phyloP scores from a whole-genome alignment of 2,329 filamentous ascomycete species.

The Monilinia polystroma region DNA sequence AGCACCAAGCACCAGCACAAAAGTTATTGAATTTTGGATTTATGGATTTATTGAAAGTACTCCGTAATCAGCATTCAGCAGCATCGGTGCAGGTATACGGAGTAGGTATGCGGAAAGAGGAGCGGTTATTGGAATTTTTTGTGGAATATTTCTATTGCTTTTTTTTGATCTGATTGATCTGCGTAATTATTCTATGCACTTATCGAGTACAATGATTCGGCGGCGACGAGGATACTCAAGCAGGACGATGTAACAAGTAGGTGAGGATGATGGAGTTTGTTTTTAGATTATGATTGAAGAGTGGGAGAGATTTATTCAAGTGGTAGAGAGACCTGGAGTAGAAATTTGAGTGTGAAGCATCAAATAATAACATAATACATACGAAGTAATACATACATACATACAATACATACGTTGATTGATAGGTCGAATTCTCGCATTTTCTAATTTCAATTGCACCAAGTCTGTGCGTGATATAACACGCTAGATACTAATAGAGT shows the following conservation, averaged over 20 bases:
- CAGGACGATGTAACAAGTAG: conserved; percentile 10
- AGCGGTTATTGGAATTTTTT: background rate
- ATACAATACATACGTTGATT: background rate
- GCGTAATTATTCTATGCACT: conserved; percentile 10
- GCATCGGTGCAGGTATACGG: background rate
- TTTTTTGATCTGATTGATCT: conserved; percentile 13
- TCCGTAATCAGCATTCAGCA: conserved; percentile 1
- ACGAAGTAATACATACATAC: no score
- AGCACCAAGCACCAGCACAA: conserved; percentile 11
- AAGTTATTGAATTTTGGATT: background rate
- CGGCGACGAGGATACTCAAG: conserved; percentile 13
- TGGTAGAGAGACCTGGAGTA: background rate
- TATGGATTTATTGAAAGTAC: background rate
- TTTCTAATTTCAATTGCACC: background rate
- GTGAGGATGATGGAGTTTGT: background rate
- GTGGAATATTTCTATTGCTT: conserved; percentile 6
- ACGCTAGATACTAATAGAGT: background rate
- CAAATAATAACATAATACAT: no score
- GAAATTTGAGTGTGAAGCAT: background rate
- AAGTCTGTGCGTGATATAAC: conserved; percentile 7
- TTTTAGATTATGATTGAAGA: background rate
- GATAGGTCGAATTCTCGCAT: conserved; percentile 1
- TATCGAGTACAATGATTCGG: background rate
- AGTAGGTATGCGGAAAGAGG: background rate
- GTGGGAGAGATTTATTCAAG: background rate